These are phyloP conservation scores for Rhodotorula glutinis DNA, from an alignment of 1,284 basidiomycete species.

Conservation along the genomic window DNA sequence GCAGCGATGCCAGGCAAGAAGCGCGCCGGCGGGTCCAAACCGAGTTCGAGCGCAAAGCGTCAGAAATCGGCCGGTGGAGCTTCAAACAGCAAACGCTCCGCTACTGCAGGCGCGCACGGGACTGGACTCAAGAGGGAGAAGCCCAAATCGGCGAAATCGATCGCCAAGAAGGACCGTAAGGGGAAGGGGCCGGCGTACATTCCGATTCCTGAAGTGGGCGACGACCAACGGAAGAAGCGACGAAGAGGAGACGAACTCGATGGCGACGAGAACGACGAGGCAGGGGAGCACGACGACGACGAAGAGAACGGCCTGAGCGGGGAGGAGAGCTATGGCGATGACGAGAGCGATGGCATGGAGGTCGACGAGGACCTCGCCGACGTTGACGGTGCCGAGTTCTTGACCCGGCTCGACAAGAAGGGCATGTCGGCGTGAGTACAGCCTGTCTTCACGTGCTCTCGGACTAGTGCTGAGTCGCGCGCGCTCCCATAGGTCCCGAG, in stretches of 20 bases:
- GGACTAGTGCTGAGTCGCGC: no score
- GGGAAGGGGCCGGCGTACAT: conserved; percentile 36
- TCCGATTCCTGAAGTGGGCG: conserved; percentile 5
- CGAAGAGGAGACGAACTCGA: background rate
- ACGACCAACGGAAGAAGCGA: conserved; percentile 1
- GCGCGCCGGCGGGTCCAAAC: conserved; percentile 19
- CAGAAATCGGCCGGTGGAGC: conserved; percentile 19
- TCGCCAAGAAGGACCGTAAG: conserved; percentile 35
- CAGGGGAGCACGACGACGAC: conserved; percentile 7
- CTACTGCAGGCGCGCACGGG: background rate
- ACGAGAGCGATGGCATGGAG: conserved; percentile 30
- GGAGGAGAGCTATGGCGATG: background rate
- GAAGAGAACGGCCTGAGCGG: conserved; percentile 4
- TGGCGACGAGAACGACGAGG: conserved; percentile 9
- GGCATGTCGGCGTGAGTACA: conserved; percentile 38
- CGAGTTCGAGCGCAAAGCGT: conserved; percentile 26
- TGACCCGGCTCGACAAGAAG: conserved; percentile 35
- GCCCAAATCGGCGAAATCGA: background rate
- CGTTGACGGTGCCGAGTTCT: conserved; percentile 31
- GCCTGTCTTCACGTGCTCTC: no score
- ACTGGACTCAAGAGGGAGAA: background rate
- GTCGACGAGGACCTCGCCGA: conserved; percentile 31
- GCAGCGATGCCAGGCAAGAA: conserved; percentile 34
- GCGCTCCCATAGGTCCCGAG: conserved; percentile 26
- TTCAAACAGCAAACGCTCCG: background rate